A percentile compares a stretch with the other conserved stretches of the same genome.
phyloP scores from a whole-genome alignment of 2,329 filamentous ascomycete genomes.

The Neopestalotiopsis sp. region DNA sequence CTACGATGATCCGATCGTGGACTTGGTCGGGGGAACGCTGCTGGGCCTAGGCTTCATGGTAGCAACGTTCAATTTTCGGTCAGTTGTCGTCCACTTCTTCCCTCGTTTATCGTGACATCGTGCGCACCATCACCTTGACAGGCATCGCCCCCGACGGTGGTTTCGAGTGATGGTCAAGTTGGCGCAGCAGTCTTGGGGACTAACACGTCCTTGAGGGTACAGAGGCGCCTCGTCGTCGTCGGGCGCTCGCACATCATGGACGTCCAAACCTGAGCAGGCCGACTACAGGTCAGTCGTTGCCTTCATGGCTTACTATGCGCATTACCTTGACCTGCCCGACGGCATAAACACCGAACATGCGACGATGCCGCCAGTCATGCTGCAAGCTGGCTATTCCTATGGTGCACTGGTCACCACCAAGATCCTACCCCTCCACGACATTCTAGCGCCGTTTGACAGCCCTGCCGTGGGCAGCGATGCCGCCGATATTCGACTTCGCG shows the following conservation, averaged over 20 bases:
- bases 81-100: slow-evolving; percentile 26
- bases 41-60: slow-evolving; percentile 76
- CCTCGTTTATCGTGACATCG: not conserved
- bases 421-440: slow-evolving; percentile 65
- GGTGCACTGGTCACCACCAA: slow-evolving; percentile 81
- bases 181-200: slow-evolving; percentile 1
- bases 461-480: slow-evolving; percentile 61
- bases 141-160: not conserved
- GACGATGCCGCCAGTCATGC: slow-evolving; percentile 40
- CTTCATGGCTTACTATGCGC: slow-evolving; percentile 77
- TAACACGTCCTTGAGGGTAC: slow-evolving; percentile 13
- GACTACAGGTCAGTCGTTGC: slow-evolving; percentile 87
- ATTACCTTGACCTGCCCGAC: slow-evolving; percentile 53
- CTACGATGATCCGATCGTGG: slow-evolving; percentile 82
- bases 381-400: slow-evolving; percentile 88
- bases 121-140: not conserved
- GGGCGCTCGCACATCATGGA: slow-evolving; percentile 84
- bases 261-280: slow-evolving; percentile 75
- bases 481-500: slow-evolving; percentile 73
- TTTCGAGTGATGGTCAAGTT: not conserved
- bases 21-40: slow-evolving; percentile 66
- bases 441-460: slow-evolving; percentile 64
- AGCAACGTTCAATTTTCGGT: slow-evolving; percentile 93
- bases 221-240: slow-evolving; percentile 79
- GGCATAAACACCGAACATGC: slow-evolving; percentile 7